Evolutionary conservation across 441 rosid species (phyloP).

Genomic region (Arabidopsis lyrata): DNA sequence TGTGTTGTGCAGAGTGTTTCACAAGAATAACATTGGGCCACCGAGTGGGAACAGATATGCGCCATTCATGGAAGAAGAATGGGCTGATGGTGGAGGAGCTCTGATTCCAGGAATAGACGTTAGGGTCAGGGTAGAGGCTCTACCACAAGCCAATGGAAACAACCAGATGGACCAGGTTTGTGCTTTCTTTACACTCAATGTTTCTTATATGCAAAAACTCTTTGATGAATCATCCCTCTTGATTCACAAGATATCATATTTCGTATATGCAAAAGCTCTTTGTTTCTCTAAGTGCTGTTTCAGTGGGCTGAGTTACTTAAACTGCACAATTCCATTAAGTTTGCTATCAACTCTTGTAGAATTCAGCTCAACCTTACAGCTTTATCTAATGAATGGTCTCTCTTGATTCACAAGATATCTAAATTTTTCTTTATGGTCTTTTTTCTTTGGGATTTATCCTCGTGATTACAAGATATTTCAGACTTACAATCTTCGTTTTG

Average conservation of each 20-base stretch:
- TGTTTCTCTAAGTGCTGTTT: slow-evolving; percentile 15
- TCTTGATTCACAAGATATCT: slow-evolving; percentile 17
- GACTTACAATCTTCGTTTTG: slow-evolving; percentile 10
- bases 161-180: slow-evolving; percentile 55
- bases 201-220: slow-evolving; percentile 14
- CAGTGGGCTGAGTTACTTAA: slow-evolving; percentile 30
- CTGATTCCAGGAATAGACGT: slow-evolving; percentile 74
- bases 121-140: slow-evolving; percentile 50
- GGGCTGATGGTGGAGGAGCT: slow-evolving; percentile 67
- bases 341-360: slow-evolving; percentile 19
- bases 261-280: neutral
- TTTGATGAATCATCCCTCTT: slow-evolving; percentile 19
- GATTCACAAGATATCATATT: slow-evolving; percentile 15
- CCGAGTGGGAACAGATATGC: slow-evolving; percentile 92
- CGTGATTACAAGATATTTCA: neutral
- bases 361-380: neutral
- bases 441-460: neutral
- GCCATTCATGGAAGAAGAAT: slow-evolving; percentile 88
- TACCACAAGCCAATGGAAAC: slow-evolving; percentile 35
- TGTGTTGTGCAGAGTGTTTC: slow-evolving; percentile 90
- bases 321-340: slow-evolving; percentile 8
- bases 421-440: neutral
- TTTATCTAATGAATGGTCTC: slow-evolving; percentile 3
- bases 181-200: slow-evolving; percentile 16
- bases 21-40: slow-evolving; percentile 90